Conservation (phyloP, 1,284 basidiomycete species). For the Boletellus deceptivus region DNA sequence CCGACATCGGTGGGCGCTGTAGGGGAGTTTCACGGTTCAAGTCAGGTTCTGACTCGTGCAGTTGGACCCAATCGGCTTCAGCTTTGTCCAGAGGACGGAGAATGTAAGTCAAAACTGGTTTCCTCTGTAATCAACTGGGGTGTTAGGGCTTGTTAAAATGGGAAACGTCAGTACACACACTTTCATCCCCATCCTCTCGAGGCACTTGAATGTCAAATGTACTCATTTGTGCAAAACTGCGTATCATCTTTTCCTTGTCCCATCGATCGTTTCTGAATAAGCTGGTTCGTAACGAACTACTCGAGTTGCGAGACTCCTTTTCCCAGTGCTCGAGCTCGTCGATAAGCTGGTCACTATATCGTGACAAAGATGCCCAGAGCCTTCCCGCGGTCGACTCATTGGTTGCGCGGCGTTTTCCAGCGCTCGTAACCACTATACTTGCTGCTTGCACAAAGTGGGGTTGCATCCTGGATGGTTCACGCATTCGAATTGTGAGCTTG, state of each 20-base stretch:
- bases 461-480: slow-evolving; percentile 50
- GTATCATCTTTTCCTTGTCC: slow-evolving; percentile 77
- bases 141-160: slow-evolving; percentile 3
- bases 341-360: slow-evolving; percentile 72
- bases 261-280: slow-evolving; percentile 56
- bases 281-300: slow-evolving; percentile 34
- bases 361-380: slow-evolving; percentile 74
- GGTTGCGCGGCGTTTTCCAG: slow-evolving; percentile 34
- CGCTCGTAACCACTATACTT: slow-evolving; percentile 49
- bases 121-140: slow-evolving; percentile 30
- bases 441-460: slow-evolving; percentile 53
- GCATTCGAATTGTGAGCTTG: slow-evolving; percentile 56
- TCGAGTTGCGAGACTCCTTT: slow-evolving; percentile 44
- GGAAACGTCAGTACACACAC: slow-evolving; percentile 13
- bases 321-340: slow-evolving; percentile 62
- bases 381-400: slow-evolving; percentile 38
- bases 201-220: slow-evolving; percentile 20
- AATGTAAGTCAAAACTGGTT: slow-evolving; percentile 42
- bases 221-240: slow-evolving; percentile 66
- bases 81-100: slow-evolving; percentile 38
- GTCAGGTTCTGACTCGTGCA: slow-evolving; percentile 37
- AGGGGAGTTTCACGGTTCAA: slow-evolving; percentile 15
- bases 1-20: background rate
- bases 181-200: background rate
- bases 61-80: slow-evolving; percentile 41